Evolutionary conservation across 2,329 filamentous ascomycete genomes (phyloP), one percentile per base, ranked within the genome.

Genomic region (Penicillium hesseltinei): DNA sequence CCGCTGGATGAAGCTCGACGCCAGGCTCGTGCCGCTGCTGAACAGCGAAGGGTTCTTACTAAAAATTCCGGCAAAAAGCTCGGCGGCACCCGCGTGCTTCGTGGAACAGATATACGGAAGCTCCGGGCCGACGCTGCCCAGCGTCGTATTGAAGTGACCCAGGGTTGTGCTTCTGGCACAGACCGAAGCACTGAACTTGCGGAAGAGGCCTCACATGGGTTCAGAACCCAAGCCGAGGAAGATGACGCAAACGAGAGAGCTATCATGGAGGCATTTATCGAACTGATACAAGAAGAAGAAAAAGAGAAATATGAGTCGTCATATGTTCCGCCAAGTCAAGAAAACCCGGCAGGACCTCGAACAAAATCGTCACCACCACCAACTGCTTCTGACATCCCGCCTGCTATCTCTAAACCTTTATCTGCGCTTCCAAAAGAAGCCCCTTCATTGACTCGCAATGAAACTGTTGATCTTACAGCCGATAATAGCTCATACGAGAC

Each of bases 211-310:
- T 85, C 85, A 6, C 80, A 88, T 62, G 90, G 91, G 0, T 93
- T 95, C 77, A 84, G 83, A 59, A 97, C 92, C 0, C 84, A 90
- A 67, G 91, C 91, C 0, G 91, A 95, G 63, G 90, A 95, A 71
- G 91, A 96, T 54, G 88, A 92, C 65, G 92, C 91, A 4, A 95
- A 96, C 66, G 91, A 96, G 55, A 82, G 84, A 25, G 92, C 92
- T 5, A 96, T 96, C 59, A 86, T 91, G 52, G 86, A 92, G 68
- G 92, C 92, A 0, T 79, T 95, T 33, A 92, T 90, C 78, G 92
- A 97, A 67, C 79, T 96, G 19, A 88, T 94, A 27, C 89, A 95
- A 69, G 87, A 96, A 70, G 92, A 96, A 60, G 84, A 89, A 59
- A 72, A 71, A 21, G 83, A 86, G 62, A 81, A 80, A 64, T 82